phyloP scores from a whole-genome alignment of 2,329 filamentous ascomycete genomes.

The Epichloe elymi region DNA sequence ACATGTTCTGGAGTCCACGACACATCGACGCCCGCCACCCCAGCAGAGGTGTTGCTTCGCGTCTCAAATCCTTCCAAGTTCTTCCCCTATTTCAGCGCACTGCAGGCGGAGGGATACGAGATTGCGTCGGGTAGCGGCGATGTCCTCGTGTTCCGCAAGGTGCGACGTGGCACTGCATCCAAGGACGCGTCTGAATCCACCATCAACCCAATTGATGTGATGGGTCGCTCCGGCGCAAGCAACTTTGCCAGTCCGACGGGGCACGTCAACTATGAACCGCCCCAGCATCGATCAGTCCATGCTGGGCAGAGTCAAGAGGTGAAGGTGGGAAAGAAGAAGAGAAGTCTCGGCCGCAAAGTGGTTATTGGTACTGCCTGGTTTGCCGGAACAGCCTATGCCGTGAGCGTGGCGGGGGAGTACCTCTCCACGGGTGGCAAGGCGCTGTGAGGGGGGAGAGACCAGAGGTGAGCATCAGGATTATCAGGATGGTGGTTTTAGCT shows the following conservation, averaged over 20 bases:
- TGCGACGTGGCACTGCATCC: slow-evolving; percentile 18
- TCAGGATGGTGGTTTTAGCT: not conserved
- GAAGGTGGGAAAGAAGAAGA: slow-evolving; percentile 27
- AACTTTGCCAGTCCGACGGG: slow-evolving; percentile 52
- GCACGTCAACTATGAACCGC: slow-evolving; percentile 47
- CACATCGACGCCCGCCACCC: slow-evolving; percentile 35
- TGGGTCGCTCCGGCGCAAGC: slow-evolving; percentile 33
- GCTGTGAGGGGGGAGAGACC: not conserved
- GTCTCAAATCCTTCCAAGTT: slow-evolving; percentile 53
- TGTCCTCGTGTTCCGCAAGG: slow-evolving; percentile 54
- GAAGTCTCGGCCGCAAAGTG: slow-evolving; percentile 32
- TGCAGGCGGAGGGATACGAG: slow-evolving; percentile 51
- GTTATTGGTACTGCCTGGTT: slow-evolving; percentile 41
- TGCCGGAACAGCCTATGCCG: slow-evolving; percentile 41
- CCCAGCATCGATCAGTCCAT: slow-evolving; percentile 25
- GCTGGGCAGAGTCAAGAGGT: slow-evolving; percentile 11
- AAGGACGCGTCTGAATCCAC: not conserved
- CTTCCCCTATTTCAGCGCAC: slow-evolving; percentile 45
- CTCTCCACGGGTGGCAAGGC: slow-evolving; percentile 32
- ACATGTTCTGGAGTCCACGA: slow-evolving; percentile 42
- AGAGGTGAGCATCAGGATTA: not conserved
- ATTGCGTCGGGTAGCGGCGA: slow-evolving; percentile 51
- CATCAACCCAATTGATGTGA: slow-evolving; percentile 49
- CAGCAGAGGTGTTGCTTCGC: slow-evolving; percentile 45
- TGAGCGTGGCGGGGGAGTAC: slow-evolving; percentile 46